These are phyloP conservation scores for Aureobasidium sp. DNA, from an alignment of 2,329 filamentous ascomycete genomes.

Conservation along the genomic window DNA sequence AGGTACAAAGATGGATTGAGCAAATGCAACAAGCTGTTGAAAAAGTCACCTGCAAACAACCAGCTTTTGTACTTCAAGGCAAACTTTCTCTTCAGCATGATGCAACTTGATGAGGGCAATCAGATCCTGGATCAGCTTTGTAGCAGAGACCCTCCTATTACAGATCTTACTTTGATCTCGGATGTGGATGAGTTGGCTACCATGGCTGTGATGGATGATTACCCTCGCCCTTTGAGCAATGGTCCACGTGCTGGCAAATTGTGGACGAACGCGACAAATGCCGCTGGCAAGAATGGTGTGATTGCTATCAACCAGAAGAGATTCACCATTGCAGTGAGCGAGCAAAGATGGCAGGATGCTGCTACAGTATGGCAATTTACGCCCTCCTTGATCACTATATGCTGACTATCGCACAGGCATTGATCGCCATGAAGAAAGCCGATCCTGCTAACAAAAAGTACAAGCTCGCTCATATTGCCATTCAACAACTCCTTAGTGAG, in stretches of 20 bases:
- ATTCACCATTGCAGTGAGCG: slow-evolving; percentile 25
- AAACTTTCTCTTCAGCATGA: slow-evolving; percentile 23
- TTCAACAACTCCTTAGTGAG: slow-evolving; percentile 12
- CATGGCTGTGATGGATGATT: slow-evolving; percentile 21
- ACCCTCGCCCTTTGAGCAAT: slow-evolving; percentile 22
- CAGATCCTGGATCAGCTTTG: slow-evolving; percentile 19
- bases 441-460: slow-evolving; percentile 25
- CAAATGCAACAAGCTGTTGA: slow-evolving; percentile 27
- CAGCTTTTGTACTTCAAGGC: slow-evolving; percentile 27
- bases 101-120: slow-evolving; percentile 18
- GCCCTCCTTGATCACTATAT: not conserved
- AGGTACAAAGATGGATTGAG: slow-evolving; percentile 27
- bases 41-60: slow-evolving; percentile 24
- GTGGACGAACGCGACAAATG: slow-evolving; percentile 27
- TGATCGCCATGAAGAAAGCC: slow-evolving; percentile 28
- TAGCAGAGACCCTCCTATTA: slow-evolving; percentile 21
- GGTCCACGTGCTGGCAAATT: slow-evolving; percentile 27
- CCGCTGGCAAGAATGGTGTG: slow-evolving; percentile 14
- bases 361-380: slow-evolving; percentile 17
- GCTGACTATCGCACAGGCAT: slow-evolving; percentile 19
- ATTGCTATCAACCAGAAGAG: slow-evolving; percentile 22
- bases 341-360: slow-evolving; percentile 26
- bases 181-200: slow-evolving; percentile 23
- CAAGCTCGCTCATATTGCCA: slow-evolving; percentile 27
- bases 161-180: slow-evolving; percentile 15